Evolutionary conservation across 1,284 basidiomycete species (phyloP).

Genomic region (Rhodotorula glutinis): DNA sequence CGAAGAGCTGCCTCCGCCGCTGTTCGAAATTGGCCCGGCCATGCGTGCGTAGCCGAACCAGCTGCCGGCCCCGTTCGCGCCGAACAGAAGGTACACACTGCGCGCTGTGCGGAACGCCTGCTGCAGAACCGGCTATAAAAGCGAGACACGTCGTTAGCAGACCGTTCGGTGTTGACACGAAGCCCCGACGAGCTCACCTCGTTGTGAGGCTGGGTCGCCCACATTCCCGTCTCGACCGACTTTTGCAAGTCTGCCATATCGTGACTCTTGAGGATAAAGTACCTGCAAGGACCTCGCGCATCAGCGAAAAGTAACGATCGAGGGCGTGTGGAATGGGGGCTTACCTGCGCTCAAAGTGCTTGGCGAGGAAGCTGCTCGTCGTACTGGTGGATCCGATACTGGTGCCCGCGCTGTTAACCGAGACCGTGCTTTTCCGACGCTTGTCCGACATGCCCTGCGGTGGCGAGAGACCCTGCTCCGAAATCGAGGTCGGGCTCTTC

Average conservation of each 20-base stretch:
- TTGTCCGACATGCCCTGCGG: not conserved
- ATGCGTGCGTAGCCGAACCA: constrained; percentile 49
- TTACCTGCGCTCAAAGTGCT: constrained; percentile 69
- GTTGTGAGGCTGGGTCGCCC: constrained; percentile 93
- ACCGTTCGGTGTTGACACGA: no score
- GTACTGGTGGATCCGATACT: constrained; percentile 33
- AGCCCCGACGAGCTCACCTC: constrained; percentile 61
- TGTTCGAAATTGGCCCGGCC: constrained; percentile 31
- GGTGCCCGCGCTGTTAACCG: constrained; percentile 5
- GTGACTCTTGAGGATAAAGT: constrained; percentile 34
- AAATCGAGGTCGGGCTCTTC: not conserved
- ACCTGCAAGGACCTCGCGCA: no score
- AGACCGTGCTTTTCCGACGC: constrained; percentile 16
- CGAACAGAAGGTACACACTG: constrained; percentile 82
- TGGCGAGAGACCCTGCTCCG: constrained; percentile 2
- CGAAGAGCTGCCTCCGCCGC: constrained; percentile 11
- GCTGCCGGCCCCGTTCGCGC: constrained; percentile 79
- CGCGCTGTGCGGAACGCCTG: constrained; percentile 84
- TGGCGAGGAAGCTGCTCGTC: constrained; percentile 40
- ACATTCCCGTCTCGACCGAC: constrained; percentile 74
- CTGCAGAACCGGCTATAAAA: constrained; percentile 55
- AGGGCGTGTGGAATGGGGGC: constrained; percentile 25
- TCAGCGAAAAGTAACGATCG: no score
- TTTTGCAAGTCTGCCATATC: constrained; percentile 73
- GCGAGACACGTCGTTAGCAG: no score